Evolutionary conservation across 2,329 filamentous ascomycete genomes (phyloP), one percentile per base, ranked within the genome.

Genomic region (Microcyclosporella mali): DNA sequence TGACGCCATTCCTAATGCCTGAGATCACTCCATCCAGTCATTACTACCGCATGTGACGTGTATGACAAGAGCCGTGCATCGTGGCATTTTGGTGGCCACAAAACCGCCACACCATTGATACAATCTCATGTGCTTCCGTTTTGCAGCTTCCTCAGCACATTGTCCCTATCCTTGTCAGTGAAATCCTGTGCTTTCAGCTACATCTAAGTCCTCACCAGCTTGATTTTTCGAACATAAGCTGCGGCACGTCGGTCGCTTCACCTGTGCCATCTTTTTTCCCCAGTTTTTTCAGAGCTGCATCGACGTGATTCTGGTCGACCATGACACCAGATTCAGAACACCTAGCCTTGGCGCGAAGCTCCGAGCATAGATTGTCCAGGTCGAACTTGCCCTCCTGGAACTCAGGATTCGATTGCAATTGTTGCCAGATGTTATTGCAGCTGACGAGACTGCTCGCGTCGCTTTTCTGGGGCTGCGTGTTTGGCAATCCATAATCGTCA

Each of bases 351-450:
- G 89, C 86, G 52, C 90, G 86, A 11, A 98, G 78, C 62, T 98
- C 89, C 3, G 84, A 85, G 69, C 92, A 98, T 17, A 98, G 77
- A 27, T 84, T 82, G 61, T 98, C 92, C 37, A 98, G 84, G 55
- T 98, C 92, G 52, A 97, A 88, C 56, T 94, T 89, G 56, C 89
- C 89, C 45, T 79, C 85, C 61, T 89, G 85, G 56, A 94, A 92
- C 63, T 85, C 88, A 47, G 88, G 82, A 65, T 88, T 94, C 28
- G 77, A 79, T 69, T 94, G 87, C 16, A 95, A 68, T 68, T 87
- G 88, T 66, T 95, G 88, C 92, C 90, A 97, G 39, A 97, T 89
- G 63, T 92, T 89, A 56, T 85, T 89, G 69, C 89, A 95, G 46
- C 79, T 88, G 57, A 95, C 74, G 59, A 87, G 75, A 53, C 83